Evolutionary conservation across 352 stramenopile species (phyloP), one percentile per base, ranked within the genome.

Genomic region (Globisporangium solare): DNA sequence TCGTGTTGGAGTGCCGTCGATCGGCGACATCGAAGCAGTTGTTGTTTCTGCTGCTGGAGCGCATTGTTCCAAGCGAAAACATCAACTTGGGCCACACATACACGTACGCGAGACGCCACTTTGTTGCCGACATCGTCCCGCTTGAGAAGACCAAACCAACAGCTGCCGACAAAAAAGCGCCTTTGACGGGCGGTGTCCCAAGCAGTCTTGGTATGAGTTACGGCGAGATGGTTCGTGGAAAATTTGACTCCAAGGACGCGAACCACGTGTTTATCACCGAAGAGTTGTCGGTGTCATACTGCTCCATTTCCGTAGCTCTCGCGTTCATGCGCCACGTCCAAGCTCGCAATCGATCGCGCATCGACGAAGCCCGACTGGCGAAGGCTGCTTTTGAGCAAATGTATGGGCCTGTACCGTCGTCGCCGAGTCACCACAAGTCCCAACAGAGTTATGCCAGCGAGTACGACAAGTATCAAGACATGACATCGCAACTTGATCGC

Each of bases 251-350:
- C 0, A 61, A 63, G 6, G 76, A 80, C 12, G 69, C 76, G 4
- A 88, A 64, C 11, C 83, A 95, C 49, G 71, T 92, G 27, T 81
- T 92, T 24, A 76, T 95, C 22, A 80, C 85, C 5, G 85, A 95
- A 47, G 85, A 95, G 61, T 59, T 95, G 20, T 93, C 81, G 24
- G 68, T 77, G 1, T 91, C 81, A 15, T 91, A 89, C 55, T 86
- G 83, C 17, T 91, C 81, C 1, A 72, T 95, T n/a, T 91, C 81
- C 11, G 83, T 95, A 49, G 80, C 78, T 8, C 70, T 86, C n/a
- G 83, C 82, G 54, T 92, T 87, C 60, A 64, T 95, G 18, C 84
- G 83, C 50, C 80, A 88, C 46, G 61, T 91, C 6, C 83, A 92
- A 51, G 60, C 62, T 8, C 68, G 85, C 48, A 95, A 95, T 72